phyloP scores from a whole-genome alignment of 371 early-diverging fungal genomes.

The Mortierella sp. region DNA sequence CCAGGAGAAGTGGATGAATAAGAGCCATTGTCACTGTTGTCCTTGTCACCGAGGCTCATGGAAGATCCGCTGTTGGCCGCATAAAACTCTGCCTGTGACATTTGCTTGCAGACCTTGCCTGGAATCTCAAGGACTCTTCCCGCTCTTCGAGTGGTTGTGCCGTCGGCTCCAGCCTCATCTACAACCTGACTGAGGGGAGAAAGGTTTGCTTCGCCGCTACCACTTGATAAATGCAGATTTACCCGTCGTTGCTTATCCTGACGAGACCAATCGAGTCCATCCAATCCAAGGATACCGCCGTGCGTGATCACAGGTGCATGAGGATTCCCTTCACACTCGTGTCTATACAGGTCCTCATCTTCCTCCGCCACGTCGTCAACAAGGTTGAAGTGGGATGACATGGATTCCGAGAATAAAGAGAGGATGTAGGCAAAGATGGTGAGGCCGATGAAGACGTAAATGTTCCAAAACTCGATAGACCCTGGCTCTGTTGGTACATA shows the following conservation, averaged over 20 bases:
- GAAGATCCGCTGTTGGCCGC: constrained; percentile 12
- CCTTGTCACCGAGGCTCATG: too few species aligned
- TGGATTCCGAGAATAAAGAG: constrained; percentile 40
- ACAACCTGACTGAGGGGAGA: too few species aligned
- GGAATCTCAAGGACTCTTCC: constrained; percentile 23
- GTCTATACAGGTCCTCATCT: constrained; percentile 19
- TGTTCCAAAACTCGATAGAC: constrained; percentile 53
- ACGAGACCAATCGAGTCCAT: not conserved
- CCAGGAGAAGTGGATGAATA: too few species aligned
- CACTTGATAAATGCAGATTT: too few species aligned
- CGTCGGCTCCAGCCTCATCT: too few species aligned
- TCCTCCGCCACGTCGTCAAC: constrained; percentile 41
- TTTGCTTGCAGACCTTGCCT: constrained; percentile 36
- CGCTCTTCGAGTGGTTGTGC: not conserved
- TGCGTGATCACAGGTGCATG: not conserved
- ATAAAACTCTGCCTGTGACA: constrained; percentile 48
- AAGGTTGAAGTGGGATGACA: constrained; percentile 38
- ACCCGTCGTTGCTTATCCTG: not conserved
- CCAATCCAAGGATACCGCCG: constrained; percentile 27
- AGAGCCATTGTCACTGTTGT: not conserved
- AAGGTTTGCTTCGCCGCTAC: too few species aligned
- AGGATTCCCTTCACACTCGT: constrained; percentile 14
- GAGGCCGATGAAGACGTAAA: constrained; percentile 51
- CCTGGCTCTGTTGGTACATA: constrained; percentile 44
- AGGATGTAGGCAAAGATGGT: constrained; percentile 49